phyloP scores from a whole-genome alignment of 176 grass and related monocot species.

The Tillandsia leiboldiana region DNA sequence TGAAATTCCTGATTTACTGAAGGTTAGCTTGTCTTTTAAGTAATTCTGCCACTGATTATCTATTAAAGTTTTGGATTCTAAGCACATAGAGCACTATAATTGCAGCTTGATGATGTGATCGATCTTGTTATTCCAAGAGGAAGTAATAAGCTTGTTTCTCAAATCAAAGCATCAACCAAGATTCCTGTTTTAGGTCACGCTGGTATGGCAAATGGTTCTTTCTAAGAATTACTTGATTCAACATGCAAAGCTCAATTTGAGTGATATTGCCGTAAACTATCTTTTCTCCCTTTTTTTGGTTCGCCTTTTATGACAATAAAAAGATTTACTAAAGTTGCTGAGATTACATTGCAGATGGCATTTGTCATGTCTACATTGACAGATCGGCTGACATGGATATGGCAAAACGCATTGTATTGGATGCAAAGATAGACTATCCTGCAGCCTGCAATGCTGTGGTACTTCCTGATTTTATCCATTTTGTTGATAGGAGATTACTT shows the following conservation, averaged over 20 bases:
- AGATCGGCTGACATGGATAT: constrained; percentile 90
- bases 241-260: neutral
- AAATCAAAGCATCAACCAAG: constrained; percentile 94
- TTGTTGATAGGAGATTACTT: no score
- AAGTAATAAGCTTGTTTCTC: constrained; percentile 84
- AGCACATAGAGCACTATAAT: neutral
- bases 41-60: neutral
- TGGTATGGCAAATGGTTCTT: constrained; percentile 30
- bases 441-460: no score
- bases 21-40: constrained; percentile 38
- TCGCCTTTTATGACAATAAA: neutral
- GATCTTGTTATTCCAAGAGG: constrained; percentile 99
- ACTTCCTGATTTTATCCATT: no score
- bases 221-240: neutral
- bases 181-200: constrained; percentile 97
- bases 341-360: constrained; percentile 53
- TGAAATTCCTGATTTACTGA: constrained; percentile 84
- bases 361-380: constrained; percentile 98
- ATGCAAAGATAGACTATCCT: no score
- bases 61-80: neutral
- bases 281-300: neutral
- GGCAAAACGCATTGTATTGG: constrained; percentile 82
- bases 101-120: constrained; percentile 96
- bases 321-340: constrained; percentile 6
- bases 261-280: neutral